phyloP scores from a whole-genome alignment of 768 basidiomycete species.

The Hygrophoropsis aurantiaca region DNA sequence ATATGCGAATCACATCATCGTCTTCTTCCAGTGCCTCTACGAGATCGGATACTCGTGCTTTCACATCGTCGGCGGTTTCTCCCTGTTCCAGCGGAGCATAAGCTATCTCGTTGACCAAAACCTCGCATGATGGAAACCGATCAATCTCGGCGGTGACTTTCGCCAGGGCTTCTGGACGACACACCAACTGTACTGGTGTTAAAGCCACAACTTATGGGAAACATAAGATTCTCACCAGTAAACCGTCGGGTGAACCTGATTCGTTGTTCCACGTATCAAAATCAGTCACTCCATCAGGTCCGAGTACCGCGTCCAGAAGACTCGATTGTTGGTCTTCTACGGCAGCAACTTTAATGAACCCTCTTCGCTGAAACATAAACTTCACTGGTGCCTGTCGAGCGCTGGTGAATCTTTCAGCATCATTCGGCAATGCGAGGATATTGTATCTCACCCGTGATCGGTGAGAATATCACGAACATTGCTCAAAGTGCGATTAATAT shows the following conservation, averaged over 20 bases:
- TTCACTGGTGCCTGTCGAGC: slow-evolving; percentile 63
- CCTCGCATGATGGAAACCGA: slow-evolving; percentile 29
- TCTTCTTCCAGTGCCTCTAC: slow-evolving; percentile 54
- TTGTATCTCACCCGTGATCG: slow-evolving; percentile 41
- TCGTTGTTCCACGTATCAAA: slow-evolving; percentile 40
- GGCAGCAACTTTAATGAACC: slow-evolving; percentile 47
- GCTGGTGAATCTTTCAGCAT: slow-evolving; percentile 32
- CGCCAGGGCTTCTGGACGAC: slow-evolving; percentile 39
- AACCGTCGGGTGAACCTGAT: slow-evolving; percentile 26
- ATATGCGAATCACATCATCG: slow-evolving; percentile 60
- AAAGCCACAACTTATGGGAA: neutral
- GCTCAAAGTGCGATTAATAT: slow-evolving; percentile 60
- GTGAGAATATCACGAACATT: slow-evolving; percentile 53
- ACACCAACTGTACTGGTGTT: slow-evolving; percentile 39
- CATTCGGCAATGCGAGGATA: neutral
- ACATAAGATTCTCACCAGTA: slow-evolving; percentile 29
- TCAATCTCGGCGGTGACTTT: slow-evolving; percentile 36
- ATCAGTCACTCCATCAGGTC: slow-evolving; percentile 22
- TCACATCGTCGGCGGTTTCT: slow-evolving; percentile 39
- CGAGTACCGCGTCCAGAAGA: slow-evolving; percentile 32
- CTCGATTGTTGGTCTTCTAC: slow-evolving; percentile 29
- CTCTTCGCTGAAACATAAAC: slow-evolving; percentile 62
- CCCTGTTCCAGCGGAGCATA: slow-evolving; percentile 51
- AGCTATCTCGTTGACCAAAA: slow-evolving; percentile 50
- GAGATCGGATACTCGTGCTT: slow-evolving; percentile 40